A percentile compares a stretch with the other conserved stretches of the same genome.
Evolutionary conservation across 495 filamentous ascomycete genomes (phyloP).

Genomic region (Stereocaulon alpinum): DNA sequence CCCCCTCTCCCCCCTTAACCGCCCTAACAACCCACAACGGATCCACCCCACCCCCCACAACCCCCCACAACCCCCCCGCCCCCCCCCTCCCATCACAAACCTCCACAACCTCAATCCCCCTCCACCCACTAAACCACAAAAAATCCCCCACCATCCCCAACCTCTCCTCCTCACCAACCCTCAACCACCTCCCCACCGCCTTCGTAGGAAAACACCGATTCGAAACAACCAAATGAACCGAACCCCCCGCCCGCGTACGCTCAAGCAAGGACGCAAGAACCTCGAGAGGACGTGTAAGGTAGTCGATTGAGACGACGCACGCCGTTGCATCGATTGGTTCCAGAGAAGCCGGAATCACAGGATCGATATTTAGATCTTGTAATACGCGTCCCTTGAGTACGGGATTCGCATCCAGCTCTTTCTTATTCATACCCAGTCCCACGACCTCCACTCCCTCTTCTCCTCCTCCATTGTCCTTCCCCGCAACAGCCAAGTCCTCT

Average conservation of each 20-base stretch:
- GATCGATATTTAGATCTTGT: slow-evolving; percentile 30
- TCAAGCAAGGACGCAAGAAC: slow-evolving; percentile 28
- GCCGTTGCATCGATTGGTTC: slow-evolving; percentile 28
- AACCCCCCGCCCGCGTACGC: slow-evolving; percentile 26
- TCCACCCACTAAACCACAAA: slow-evolving; percentile 36
- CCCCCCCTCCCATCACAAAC: slow-evolving; percentile 27
- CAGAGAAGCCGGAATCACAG: slow-evolving; percentile 18
- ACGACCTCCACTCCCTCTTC: slow-evolving; percentile 17
- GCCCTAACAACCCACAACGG: slow-evolving; percentile 29
- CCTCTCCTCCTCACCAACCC: slow-evolving; percentile 26
- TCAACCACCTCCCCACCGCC: slow-evolving; percentile 29
- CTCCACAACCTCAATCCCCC: slow-evolving; percentile 36
- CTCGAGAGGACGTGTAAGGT: slow-evolving; percentile 31
- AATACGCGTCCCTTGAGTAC: slow-evolving; percentile 24
- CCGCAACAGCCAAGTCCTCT: slow-evolving; percentile 12
- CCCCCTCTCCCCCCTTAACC: slow-evolving; percentile 1
- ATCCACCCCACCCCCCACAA: slow-evolving; percentile 22
- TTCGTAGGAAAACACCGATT: slow-evolving; percentile 42
- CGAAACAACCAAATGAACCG: slow-evolving; percentile 34
- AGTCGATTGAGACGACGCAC: slow-evolving; percentile 37
- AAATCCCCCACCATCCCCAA: slow-evolving; percentile 37
- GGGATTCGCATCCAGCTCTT: slow-evolving; percentile 31
- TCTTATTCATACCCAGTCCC: slow-evolving; percentile 30
- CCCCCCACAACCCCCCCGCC: slow-evolving; percentile 19
- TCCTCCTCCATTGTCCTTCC: background rate